Conservation (phyloP, 176 grass and related monocot genomes). For the Lolium rigidum region DNA sequence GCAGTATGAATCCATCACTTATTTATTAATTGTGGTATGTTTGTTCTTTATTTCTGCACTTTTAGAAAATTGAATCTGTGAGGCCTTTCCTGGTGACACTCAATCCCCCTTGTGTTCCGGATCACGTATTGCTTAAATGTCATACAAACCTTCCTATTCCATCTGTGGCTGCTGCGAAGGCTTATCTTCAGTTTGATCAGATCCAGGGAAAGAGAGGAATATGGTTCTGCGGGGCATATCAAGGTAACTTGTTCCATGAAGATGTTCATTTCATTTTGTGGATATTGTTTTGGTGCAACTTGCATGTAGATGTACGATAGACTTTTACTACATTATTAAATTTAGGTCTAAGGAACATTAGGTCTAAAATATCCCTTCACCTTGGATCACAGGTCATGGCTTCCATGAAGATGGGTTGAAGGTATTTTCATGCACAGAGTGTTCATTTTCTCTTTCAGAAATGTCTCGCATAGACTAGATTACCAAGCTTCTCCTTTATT, state of each 20-base stretch:
- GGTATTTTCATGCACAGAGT: neutral
- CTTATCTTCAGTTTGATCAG: constrained; percentile 9
- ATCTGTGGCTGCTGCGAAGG: neutral
- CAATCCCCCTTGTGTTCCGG: neutral
- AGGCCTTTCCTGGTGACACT: constrained; percentile 12
- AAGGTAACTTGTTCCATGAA: neutral
- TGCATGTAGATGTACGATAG: neutral
- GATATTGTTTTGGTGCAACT: neutral
- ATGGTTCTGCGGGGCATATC: constrained; percentile 1
- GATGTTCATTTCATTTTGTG: neutral
- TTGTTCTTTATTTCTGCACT: neutral
- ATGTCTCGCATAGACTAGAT: neutral
- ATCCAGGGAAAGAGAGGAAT: constrained; percentile 21
- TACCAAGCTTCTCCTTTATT: neutral
- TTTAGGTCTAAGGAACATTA: neutral
- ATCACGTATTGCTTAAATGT: neutral
- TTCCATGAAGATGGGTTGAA: neutral
- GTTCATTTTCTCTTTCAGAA: neutral
- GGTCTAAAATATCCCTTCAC: neutral
- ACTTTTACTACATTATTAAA: neutral
- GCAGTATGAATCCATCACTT: neutral
- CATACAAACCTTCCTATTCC: neutral
- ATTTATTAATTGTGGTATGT: neutral
- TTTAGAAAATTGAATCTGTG: neutral
- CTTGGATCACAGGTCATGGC: neutral